Conservation (phyloP, 306 rosid genomes). For the Astragalus membranaceus region DNA sequence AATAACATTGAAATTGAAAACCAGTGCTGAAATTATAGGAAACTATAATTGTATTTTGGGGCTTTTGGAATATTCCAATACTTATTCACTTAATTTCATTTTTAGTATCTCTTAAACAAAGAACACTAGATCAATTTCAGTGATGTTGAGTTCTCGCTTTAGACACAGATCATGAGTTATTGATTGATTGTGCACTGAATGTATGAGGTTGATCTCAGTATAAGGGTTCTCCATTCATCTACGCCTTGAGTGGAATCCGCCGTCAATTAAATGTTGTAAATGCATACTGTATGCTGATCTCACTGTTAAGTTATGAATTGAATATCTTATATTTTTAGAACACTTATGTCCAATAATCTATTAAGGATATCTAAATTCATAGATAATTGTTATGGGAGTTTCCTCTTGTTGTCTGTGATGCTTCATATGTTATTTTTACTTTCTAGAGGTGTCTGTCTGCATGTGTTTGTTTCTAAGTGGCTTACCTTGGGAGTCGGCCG, state of each 20-base stretch:
- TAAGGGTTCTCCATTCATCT: not conserved
- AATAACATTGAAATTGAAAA: too few species aligned
- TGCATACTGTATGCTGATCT: not conserved
- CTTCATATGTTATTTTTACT: not conserved
- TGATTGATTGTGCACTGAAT: not conserved
- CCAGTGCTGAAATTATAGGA: not conserved
- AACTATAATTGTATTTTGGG: not conserved
- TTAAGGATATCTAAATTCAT: slow-evolving; percentile 5
- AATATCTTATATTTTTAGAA: not conserved
- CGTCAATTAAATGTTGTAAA: not conserved
- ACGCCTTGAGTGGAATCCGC: not conserved
- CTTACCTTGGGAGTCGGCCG: too few species aligned
- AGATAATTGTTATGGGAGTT: not conserved
- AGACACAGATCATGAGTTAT: not conserved
- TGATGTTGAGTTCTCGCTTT: not conserved
- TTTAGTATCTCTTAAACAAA: not conserved
- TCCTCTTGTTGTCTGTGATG: not conserved
- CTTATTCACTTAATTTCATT: slow-evolving; percentile 4
- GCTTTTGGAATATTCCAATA: not conserved
- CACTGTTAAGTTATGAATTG: not conserved
- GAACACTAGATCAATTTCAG: not conserved
- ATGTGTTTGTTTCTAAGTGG: too few species aligned
- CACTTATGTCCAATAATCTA: not conserved
- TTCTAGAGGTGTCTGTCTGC: too few species aligned
- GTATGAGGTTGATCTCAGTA: not conserved